Base-by-base conservation (phyloP, 2,329 filamentous ascomycete species). In the Fusarium kyushuense region DNA sequence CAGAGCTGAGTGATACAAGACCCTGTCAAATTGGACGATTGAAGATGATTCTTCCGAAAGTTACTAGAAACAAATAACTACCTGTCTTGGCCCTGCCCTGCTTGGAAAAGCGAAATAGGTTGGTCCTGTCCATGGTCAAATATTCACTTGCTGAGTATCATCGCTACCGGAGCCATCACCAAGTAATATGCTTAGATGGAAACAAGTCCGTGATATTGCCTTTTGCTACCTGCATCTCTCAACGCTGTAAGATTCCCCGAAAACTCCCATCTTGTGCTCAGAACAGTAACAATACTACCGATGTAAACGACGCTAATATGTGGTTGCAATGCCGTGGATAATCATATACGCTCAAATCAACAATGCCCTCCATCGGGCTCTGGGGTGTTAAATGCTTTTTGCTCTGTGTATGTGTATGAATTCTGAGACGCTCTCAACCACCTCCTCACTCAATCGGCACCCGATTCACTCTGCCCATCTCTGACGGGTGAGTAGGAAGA, bases 401-500 rank as follows among this genome's bases (percentile, higher is more conserved):
- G 36, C 40, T 51, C 19, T 29, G 17, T 51, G 16, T 56, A 36
- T 12, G 32, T 41, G 25, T 52, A 42, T 13, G n/a, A 13, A 10
- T 30, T 5, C 25, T 43, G 11, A 38, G n/a, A 17, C 32, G 12
- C 19, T 16, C 35, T 16, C 33, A 23, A 10, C n/a, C 10, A 13
- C 21, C 1, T 40, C 25, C n/a, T 45, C 45, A 54, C 52, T 71
- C 48, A 13, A 69, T 62, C 16, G 57, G 46, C 35, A 77, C 72
- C 56, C 65, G 53, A n/a, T 65, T 45, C 27, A 69, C 62, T 41
- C 74, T 63, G 19, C 79, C 80, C 11, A 66, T 66, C 65, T 87
- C 85, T 3, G 84, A 81, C 4, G 85, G 84, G 67, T 88, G 85
- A 33, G 77, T 75, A 21, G 81, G 80, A 25, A 84, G 74, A 36